Conservation (phyloP, 1,139 yeast species). For the Geotrichum fermentans region DNA sequence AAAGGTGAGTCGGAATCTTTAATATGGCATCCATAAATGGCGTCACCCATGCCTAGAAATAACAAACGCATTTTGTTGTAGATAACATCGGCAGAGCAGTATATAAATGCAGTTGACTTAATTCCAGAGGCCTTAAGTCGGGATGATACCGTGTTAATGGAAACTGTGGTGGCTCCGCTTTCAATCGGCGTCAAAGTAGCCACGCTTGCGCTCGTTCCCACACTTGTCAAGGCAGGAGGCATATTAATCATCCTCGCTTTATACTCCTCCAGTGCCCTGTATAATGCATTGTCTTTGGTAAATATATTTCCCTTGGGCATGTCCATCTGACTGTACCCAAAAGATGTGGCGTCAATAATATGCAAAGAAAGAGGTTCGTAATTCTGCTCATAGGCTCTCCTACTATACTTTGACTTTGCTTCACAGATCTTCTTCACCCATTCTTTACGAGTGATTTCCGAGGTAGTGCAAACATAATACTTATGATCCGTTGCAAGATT, state of each 20-base stretch:
- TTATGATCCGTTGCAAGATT: conserved; percentile 18
- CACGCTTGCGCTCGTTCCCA: background rate
- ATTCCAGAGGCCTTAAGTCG: background rate
- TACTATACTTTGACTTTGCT: conserved; percentile 11
- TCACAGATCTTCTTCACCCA: conserved; percentile 16
- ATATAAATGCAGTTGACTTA: conserved; percentile 5
- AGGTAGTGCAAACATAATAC: conserved; percentile 13
- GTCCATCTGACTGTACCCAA: conserved; percentile 10
- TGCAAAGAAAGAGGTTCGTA: conserved; percentile 14
- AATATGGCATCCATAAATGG: conserved; percentile 15
- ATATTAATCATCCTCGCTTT: conserved; percentile 4
- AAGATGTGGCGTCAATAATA: conserved; percentile 12
- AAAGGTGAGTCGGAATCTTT: conserved; percentile 7
- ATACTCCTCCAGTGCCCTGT: conserved; percentile 9
- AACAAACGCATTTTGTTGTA: conserved; percentile 9
- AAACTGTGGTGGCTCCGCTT: background rate
- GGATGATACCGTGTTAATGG: background rate
- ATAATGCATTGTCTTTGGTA: conserved; percentile 8
- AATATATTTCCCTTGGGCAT: conserved; percentile 10
- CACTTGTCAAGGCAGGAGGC: background rate
- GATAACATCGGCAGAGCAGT: conserved; percentile 15
- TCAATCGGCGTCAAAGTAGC: background rate
- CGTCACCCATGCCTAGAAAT: conserved; percentile 14
- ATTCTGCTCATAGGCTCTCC: conserved; percentile 3
- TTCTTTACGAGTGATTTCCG: conserved; percentile 18